Evolutionary conservation across 106 monocot genomes (phyloP), one percentile per base, ranked within the genome.

Genomic region (Dioscorea alata): DNA sequence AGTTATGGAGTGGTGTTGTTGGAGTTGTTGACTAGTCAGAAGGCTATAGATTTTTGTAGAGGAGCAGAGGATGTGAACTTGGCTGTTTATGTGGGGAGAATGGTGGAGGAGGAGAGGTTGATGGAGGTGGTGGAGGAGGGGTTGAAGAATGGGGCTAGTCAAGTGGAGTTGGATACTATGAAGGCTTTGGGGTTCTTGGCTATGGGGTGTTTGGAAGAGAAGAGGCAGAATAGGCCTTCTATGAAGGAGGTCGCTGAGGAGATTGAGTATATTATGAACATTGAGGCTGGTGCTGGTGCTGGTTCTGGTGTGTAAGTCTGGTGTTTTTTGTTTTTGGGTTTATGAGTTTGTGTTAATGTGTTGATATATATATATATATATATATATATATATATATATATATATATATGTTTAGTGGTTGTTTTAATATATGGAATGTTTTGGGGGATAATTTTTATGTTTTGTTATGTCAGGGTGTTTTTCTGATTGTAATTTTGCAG

Each of bases 1-100:
- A 93, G 93, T 71, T 93, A 77, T 48, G 94, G 94, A 22, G 90
- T 90, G 24, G 88, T 89, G 32, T 64, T 89, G 58, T 35, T 89
- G 71, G 85, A 85, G 68, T 76, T 85, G 67, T 70, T 89, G 20
- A 82, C 85, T 0, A 74, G 82, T 16, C 70, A 89, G 67, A 84
- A 85, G 66, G 88, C 88, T 13, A 85, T 89, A 0, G 88, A 89
- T 62, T 89, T 89, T 49, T 28, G 6, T 0, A 68, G 84, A 16
- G 75, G 67, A 1, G 12, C 85, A 10, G 85, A 85, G 8, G 88
- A 89, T 16, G 82, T 85, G 49, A 89, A 89, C 21, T 57, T 89
- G 71, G 82, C 71, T 12, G 78, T 85, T 67, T 79, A 85, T 59
- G 84, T 82, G 48, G 71, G 72, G 62, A 50, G 70, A 71, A 71